Evolutionary conservation across 768 basidiomycete species (phyloP).

Genomic region (Leccinum boreale): DNA sequence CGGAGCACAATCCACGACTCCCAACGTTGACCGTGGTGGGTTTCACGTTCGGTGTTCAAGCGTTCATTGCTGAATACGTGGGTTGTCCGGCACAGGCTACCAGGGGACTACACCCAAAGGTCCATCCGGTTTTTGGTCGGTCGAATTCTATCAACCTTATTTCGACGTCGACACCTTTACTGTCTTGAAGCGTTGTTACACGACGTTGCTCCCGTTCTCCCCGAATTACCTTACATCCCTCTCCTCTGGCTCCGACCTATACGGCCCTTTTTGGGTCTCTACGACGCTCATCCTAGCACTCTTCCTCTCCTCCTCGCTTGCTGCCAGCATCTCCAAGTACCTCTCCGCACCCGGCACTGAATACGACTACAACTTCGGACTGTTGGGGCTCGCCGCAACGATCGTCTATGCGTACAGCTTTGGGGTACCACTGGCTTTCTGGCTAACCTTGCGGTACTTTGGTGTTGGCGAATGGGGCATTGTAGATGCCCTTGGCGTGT

Average conservation of each 20-base stretch:
- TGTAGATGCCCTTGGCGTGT: slow-evolving; percentile 75
- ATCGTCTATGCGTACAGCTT: slow-evolving; percentile 89
- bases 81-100: slow-evolving; percentile 48
- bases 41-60: slow-evolving; percentile 1
- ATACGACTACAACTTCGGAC: slow-evolving; percentile 81
- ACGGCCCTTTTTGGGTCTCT: slow-evolving; percentile 97
- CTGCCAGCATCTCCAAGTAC: slow-evolving; percentile 83
- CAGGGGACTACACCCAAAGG: slow-evolving; percentile 43
- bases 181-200: slow-evolving; percentile 72
- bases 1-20: slow-evolving; percentile 22
- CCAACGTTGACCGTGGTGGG: slow-evolving; percentile 51
- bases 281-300: slow-evolving; percentile 92
- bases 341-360: slow-evolving; percentile 56
- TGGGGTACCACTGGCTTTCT: slow-evolving; percentile 75
- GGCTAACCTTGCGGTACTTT: slow-evolving; percentile 80
- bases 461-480: slow-evolving; percentile 90
- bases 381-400: slow-evolving; percentile 78
- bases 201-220: slow-evolving; percentile 72
- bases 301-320: slow-evolving; percentile 91
- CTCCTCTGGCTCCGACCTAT: slow-evolving; percentile 56
- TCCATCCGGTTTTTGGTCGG: slow-evolving; percentile 64
- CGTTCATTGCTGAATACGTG: neutral
- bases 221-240: slow-evolving; percentile 62
- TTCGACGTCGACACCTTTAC: slow-evolving; percentile 87
- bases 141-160: slow-evolving; percentile 85